Percentiles rank a stretch among this genome's conserved stretches.
phyloP scores from a whole-genome alignment of 805 yeast genomes.

The Ogataea trehalophila region DNA sequence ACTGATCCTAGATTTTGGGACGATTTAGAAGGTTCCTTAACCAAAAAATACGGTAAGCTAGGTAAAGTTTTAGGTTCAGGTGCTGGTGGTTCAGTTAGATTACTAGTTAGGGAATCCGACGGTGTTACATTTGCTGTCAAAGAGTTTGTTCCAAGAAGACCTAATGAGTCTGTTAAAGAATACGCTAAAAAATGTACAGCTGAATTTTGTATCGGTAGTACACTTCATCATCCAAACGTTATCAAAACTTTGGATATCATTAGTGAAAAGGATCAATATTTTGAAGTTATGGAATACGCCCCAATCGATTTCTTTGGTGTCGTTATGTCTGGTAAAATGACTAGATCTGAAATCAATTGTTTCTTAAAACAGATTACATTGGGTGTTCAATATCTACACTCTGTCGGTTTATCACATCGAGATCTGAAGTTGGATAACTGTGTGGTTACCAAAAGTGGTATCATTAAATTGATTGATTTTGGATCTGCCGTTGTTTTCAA shows the following conservation, averaged over 20 bases:
- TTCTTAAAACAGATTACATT: conserved; percentile 69
- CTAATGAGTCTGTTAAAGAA: conserved; percentile 67
- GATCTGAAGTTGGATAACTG: conserved; percentile 82
- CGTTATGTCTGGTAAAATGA: conserved; percentile 82
- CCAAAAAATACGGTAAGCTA: conserved; percentile 62
- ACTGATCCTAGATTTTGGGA: conserved; percentile 36
- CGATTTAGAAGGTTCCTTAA: conserved; percentile 48
- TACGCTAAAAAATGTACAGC: conserved; percentile 85
- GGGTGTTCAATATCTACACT: conserved; percentile 71
- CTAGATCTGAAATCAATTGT: conserved; percentile 76
- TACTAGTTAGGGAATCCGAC: conserved; percentile 63
- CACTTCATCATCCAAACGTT: conserved; percentile 75
- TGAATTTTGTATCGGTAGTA: conserved; percentile 83
- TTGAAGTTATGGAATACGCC: conserved; percentile 82
- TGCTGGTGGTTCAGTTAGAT: conserved; percentile 83
- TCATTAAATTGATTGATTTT: conserved; percentile 74
- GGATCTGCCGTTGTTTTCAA: conserved; percentile 81
- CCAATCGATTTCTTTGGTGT: conserved; percentile 83
- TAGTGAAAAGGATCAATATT: conserved; percentile 63
- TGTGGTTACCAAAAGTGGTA: conserved; percentile 69
- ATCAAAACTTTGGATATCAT: conserved; percentile 75
- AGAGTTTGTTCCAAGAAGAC: conserved; percentile 69
- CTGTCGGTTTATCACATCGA: conserved; percentile 76
- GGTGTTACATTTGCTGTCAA: conserved; percentile 76
- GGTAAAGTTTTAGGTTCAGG: conserved; percentile 80